Conservation (phyloP, 495 filamentous ascomycete genomes). For the Chaetomium tenue region DNA sequence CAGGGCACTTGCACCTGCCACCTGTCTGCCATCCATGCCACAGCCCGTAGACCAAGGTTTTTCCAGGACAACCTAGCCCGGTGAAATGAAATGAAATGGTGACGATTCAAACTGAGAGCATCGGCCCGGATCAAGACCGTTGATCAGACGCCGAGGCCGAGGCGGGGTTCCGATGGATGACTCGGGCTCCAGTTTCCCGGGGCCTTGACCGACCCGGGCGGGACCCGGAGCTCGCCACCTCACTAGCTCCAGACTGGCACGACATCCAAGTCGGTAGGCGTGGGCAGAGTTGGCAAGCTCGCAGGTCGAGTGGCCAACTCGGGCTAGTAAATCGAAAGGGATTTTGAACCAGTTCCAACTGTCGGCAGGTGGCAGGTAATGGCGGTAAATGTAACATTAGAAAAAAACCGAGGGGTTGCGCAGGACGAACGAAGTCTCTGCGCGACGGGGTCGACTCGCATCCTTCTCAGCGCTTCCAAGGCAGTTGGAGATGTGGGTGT, state of each 20-base stretch:
- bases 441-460: background rate
- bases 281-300: background rate
- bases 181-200: background rate
- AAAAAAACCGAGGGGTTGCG: background rate
- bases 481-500: slow-evolving; percentile 10
- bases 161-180: background rate
- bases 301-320: too few species aligned
- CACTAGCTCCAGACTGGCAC: background rate
- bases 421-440: background rate
- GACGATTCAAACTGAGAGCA: background rate
- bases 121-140: background rate
- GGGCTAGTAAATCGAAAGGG: background rate
- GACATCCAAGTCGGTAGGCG: background rate
- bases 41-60: background rate
- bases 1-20: background rate
- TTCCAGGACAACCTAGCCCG: background rate
- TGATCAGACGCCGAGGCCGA: background rate
- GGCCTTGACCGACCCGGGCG: background rate
- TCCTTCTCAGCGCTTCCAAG: slow-evolving; percentile 2
- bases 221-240: background rate
- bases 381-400: background rate
- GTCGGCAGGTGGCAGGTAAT: background rate
- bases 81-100: background rate
- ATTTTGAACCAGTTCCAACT: too few species aligned
- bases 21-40: background rate